Evolutionary conservation across 805 yeast genomes (phyloP).

Genomic region (Starmerella roubikii): DNA sequence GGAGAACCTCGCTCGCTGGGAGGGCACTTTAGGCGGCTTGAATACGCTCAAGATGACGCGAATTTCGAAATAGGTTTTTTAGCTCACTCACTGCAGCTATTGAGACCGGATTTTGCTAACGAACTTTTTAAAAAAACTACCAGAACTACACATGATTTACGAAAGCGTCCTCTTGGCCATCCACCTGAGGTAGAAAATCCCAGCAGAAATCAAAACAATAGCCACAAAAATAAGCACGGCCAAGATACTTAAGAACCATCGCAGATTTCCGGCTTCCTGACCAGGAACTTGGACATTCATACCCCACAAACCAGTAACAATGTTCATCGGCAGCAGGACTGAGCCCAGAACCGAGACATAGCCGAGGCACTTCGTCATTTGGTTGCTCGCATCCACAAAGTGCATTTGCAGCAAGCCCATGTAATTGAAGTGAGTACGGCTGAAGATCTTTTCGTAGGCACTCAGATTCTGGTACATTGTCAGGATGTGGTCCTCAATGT

Average conservation of each 20-base stretch:
- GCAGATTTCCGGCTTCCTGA: conserved; percentile 31
- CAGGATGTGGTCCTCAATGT: conserved; percentile 91
- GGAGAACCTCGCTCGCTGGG: conserved; percentile 53
- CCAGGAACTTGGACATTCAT: conserved; percentile 93
- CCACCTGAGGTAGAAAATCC: conserved; percentile 20
- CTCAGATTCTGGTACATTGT: conserved; percentile 87
- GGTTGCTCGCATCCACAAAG: conserved; percentile 71
- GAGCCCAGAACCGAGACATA: conserved; percentile 87
- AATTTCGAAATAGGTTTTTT: too few relatives aligned
- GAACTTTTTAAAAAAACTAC: too few relatives aligned
- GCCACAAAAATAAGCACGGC: conserved; percentile 37
- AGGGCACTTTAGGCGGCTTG: conserved; percentile 63
- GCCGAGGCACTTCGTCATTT: conserved; percentile 74
- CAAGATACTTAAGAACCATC: conserved; percentile 60
- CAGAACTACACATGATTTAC: too few relatives aligned
- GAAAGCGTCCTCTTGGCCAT: too few relatives aligned
- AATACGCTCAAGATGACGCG: conserved; percentile 12
- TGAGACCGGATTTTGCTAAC: too few relatives aligned
- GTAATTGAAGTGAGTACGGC: conserved; percentile 83
- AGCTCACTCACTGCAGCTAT: too few relatives aligned
- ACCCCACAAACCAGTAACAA: conserved; percentile 85
- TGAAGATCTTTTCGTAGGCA: conserved; percentile 84
- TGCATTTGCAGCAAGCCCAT: conserved; percentile 90
- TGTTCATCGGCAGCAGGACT: conserved; percentile 73
- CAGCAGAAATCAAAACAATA: conserved; percentile 29